Evolutionary conservation across 257 asterid species (phyloP), one percentile per base, ranked within the genome.

Genomic region (Paraleonurus japonicus): DNA sequence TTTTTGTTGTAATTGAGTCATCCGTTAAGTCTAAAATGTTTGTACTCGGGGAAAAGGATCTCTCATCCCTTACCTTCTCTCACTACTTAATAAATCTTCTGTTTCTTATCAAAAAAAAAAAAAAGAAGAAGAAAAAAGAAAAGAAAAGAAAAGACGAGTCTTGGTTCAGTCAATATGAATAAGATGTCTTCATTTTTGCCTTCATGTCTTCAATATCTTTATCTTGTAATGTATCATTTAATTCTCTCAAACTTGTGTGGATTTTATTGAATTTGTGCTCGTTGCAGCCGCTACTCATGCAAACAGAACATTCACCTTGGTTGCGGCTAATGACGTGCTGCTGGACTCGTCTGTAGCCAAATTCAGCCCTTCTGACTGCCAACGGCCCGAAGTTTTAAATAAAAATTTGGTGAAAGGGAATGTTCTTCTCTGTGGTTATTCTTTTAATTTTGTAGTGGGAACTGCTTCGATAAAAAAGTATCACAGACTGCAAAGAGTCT

Each of bases 371-470:
- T 82, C 89, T 30, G 99, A 95, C 76, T 95, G 99, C 90, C 99
- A 95, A 72, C 79, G 82, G 80, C 98, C 99, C 11, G 98, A 92
- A 82, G 86, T 92, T 79, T 66, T 95, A 60, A 95, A 95, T 79
- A 95, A 87, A 73, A 83, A 86, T 51, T 81, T 92, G 83, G 98
- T 95, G 75, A 83, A 83, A 76, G 99, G 98, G 45, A 95, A 88
- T 73, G 92, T 95, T 77, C 92, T 95, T 82, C 97, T 95, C 30
- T 95, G 99, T 74, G 99, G 99, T 64, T 92, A 92, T 79, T 89
- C 99, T 50, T 95, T 89, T 81, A 95, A 95, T 78, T 95, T 95
- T 72, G 92, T 89, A 48, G 77, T 83, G 60, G 99, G 97, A 68
- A 82, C 97, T 69, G 86, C 99, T 68, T 95, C 96, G 15, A 83